Conservation (phyloP, 73 alveolate species). For the Tetrahymena malaccensis region DNA sequence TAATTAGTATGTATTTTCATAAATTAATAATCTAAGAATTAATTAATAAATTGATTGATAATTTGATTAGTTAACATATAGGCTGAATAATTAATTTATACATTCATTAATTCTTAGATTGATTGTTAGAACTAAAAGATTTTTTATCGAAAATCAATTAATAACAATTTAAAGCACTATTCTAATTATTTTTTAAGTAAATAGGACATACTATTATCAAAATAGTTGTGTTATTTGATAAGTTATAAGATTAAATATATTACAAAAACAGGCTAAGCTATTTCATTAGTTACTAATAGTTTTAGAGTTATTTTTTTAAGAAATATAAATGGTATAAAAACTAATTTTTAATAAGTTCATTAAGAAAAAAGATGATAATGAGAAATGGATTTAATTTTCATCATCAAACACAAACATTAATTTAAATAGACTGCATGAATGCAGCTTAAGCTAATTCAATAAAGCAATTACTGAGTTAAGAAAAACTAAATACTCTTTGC, state of each 20-base stretch:
- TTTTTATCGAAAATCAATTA: no score
- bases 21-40: background rate
- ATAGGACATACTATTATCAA: background rate
- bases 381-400: background rate
- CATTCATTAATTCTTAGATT: background rate
- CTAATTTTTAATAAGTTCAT: background rate
- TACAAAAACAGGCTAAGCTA: background rate
- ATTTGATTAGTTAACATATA: no score
- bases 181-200: background rate
- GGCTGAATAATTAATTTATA: background rate
- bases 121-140: background rate
- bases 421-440: background rate
- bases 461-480: background rate
- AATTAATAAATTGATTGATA: background rate
- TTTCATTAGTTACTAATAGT: background rate
- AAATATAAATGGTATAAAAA: background rate
- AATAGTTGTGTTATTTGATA: background rate
- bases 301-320: background rate
- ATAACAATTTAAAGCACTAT: no score
- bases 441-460: background rate
- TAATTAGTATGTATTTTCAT: no score
- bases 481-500: background rate
- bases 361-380: background rate
- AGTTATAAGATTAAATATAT: background rate
- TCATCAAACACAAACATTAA: background rate